Evolutionary conservation across 352 stramenopile genomes (phyloP).

Genomic region (Achlya hypogyna): DNA sequence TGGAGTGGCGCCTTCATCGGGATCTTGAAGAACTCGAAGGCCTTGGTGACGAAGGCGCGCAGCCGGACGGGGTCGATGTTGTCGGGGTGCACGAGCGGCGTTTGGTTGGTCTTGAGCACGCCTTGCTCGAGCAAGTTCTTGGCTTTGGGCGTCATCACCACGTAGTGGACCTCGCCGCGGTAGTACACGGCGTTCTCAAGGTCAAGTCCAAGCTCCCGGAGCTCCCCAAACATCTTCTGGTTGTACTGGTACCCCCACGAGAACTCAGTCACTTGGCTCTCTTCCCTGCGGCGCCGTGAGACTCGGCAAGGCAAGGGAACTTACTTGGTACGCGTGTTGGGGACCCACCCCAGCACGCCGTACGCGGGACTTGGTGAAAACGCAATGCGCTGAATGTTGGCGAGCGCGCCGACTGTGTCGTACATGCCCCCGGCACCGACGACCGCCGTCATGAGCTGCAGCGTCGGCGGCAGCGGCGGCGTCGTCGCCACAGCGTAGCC

Average conservation of each 20-base stretch:
- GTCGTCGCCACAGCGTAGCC: constrained; percentile 58
- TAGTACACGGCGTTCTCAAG: constrained; percentile 84
- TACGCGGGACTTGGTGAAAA: constrained; percentile 76
- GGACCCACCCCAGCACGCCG: constrained; percentile 75
- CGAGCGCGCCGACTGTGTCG: constrained; percentile 50
- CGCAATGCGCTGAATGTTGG: constrained; percentile 65
- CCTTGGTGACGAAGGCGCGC: constrained; percentile 53
- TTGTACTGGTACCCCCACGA: constrained; percentile 84
- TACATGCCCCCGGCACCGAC: constrained; percentile 56
- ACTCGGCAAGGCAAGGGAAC: background rate
- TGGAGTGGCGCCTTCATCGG: constrained; percentile 54
- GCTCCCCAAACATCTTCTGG: constrained; percentile 71
- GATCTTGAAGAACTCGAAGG: constrained; percentile 66
- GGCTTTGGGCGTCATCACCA: constrained; percentile 76
- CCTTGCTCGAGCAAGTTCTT: constrained; percentile 67
- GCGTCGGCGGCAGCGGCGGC: constrained; percentile 70
- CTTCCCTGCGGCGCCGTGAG: constrained; percentile 29
- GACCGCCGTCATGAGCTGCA: constrained; percentile 37
- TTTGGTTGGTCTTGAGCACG: constrained; percentile 49
- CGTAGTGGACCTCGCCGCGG: constrained; percentile 76
- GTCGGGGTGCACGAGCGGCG: constrained; percentile 50
- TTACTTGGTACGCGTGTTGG: constrained; percentile 42
- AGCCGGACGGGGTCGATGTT: constrained; percentile 55
- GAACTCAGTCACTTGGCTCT: constrained; percentile 72
- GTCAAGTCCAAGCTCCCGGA: constrained; percentile 60